phyloP scores from a whole-genome alignment of 2,329 filamentous ascomycete genomes.

The Rutstroemia sp. region DNA sequence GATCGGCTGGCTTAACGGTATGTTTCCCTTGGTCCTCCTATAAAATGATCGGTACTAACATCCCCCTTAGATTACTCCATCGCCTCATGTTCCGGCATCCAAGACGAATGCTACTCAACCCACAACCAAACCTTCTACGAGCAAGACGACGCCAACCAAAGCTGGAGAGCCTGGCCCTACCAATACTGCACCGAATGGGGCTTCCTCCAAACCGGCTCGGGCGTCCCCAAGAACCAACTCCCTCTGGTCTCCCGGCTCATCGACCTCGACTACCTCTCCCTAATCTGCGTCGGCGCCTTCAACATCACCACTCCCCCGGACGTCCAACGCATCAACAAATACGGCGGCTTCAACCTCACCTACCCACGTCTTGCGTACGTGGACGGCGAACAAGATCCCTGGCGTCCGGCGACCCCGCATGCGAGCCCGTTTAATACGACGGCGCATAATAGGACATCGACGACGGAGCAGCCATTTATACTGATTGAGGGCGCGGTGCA shows the following conservation, averaged over 20 bases:
- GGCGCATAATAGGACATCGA: constrained; percentile 49
- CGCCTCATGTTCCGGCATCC: constrained; percentile 21
- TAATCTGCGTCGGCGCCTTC: constrained; percentile 61
- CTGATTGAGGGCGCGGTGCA: constrained; percentile 69
- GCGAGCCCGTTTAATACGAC: constrained; percentile 41
- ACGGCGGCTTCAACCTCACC: constrained; percentile 62
- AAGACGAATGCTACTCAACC: constrained; percentile 44
- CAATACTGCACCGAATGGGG: constrained; percentile 56
- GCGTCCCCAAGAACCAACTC: constrained; percentile 54
- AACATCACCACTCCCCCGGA: constrained; percentile 59
- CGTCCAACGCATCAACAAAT: constrained; percentile 62
- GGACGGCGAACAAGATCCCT: constrained; percentile 73
- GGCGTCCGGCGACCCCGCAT: constrained; percentile 67
- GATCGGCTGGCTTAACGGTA: constrained; percentile 42
- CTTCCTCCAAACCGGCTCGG: constrained; percentile 66
- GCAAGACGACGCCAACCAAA: constrained; percentile 35
- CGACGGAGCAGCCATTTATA: constrained; percentile 61
- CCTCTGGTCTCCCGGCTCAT: constrained; percentile 67
- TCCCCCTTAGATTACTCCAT: not conserved
- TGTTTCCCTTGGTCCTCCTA: not conserved
- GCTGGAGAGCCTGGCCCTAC: constrained; percentile 49
- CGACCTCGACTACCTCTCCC: constrained; percentile 52
- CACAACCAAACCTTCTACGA: constrained; percentile 41
- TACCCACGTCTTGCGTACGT: constrained; percentile 71
- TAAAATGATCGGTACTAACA: not conserved